phyloP scores from a whole-genome alignment of 192 early-diverging fungal genomes.

The Chytriomyces hyalinus region DNA sequence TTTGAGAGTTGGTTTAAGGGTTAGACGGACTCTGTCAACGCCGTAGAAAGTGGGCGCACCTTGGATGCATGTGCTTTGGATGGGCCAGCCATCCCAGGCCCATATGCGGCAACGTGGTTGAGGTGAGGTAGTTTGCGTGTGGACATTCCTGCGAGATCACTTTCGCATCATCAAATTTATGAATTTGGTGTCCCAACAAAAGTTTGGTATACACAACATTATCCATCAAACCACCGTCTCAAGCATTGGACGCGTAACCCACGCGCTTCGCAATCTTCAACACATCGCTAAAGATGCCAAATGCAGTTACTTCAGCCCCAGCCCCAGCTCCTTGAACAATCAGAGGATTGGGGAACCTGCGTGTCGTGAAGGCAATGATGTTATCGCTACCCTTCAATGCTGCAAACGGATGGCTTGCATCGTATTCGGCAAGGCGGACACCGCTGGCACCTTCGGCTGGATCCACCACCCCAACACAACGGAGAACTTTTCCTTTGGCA shows the following conservation, averaged over 20 bases:
- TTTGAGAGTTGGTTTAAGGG: too few relatives aligned
- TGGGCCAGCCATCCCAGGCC: too few relatives aligned
- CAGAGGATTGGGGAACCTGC: constrained; percentile 90
- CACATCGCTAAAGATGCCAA: constrained; percentile 94
- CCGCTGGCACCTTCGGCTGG: constrained; percentile 65
- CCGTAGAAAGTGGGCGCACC: too few relatives aligned
- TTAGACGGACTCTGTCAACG: too few relatives aligned
- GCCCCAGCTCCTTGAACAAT: constrained; percentile 97
- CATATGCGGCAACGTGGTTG: too few relatives aligned
- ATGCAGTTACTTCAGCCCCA: constrained; percentile 95
- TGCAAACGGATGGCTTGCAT: constrained; percentile 91
- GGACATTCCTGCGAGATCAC: too few relatives aligned
- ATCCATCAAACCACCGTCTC: not conserved
- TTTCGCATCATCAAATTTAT: too few relatives aligned
- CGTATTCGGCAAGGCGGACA: constrained; percentile 70
- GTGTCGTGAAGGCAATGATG: constrained; percentile 94
- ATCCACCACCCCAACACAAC: constrained; percentile 93
- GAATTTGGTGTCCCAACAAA: too few relatives aligned
- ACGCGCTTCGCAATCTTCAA: constrained; percentile 70
- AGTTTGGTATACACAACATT: not conserved
- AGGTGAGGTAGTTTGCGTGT: too few relatives aligned
- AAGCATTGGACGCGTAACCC: constrained; percentile 9
- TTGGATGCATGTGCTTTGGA: too few relatives aligned
- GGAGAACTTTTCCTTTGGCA: constrained; percentile 75
- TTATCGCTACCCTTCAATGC: constrained; percentile 97